These are phyloP conservation scores for Starmerella tilneyi DNA, from an alignment of 805 yeast genomes.

Conservation along the genomic window DNA sequence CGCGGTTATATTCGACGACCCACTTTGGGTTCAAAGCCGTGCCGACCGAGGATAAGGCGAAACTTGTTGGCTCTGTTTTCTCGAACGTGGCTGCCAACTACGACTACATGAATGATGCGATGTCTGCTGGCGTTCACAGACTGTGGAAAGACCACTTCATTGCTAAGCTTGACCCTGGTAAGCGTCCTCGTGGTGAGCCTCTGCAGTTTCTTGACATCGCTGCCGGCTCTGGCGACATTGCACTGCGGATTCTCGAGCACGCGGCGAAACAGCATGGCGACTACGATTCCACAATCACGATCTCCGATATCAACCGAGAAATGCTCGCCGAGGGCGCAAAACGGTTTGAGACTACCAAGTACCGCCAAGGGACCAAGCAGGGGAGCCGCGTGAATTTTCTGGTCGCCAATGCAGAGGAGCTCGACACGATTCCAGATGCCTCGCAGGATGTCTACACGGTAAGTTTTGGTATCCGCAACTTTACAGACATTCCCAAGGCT, in stretches of 20 bases:
- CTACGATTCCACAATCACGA: slow-evolving; percentile 65
- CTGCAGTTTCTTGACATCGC: slow-evolving; percentile 89
- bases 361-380: slow-evolving; percentile 39
- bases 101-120: slow-evolving; percentile 95
- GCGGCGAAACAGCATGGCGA: slow-evolving; percentile 74
- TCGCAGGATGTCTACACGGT: slow-evolving; percentile 93
- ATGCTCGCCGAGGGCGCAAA: slow-evolving; percentile 89
- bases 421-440: slow-evolving; percentile 73
- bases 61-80: slow-evolving; percentile 63
- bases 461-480: slow-evolving; percentile 94
- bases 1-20: slow-evolving; percentile 42
- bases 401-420: slow-evolving; percentile 85
- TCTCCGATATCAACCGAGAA: slow-evolving; percentile 91
- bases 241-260: slow-evolving; percentile 86
- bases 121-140: slow-evolving; percentile 92
- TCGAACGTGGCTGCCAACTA: slow-evolving; percentile 90
- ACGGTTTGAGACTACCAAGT: slow-evolving; percentile 43
- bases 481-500: slow-evolving; percentile 90
- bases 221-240: slow-evolving; percentile 98
- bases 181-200: slow-evolving; percentile 77
- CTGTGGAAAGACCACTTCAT: slow-evolving; percentile 91
- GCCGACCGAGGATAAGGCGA: slow-evolving; percentile 67
- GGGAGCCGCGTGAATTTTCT: slow-evolving; percentile 65
- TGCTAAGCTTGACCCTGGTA: slow-evolving; percentile 80
- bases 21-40: slow-evolving; percentile 90